A percentile compares a stretch with the other conserved stretches of the same genome.
Conservation (phyloP, 495 filamentous ascomycete genomes). For the Podospora bellae-mahoneyi region DNA sequence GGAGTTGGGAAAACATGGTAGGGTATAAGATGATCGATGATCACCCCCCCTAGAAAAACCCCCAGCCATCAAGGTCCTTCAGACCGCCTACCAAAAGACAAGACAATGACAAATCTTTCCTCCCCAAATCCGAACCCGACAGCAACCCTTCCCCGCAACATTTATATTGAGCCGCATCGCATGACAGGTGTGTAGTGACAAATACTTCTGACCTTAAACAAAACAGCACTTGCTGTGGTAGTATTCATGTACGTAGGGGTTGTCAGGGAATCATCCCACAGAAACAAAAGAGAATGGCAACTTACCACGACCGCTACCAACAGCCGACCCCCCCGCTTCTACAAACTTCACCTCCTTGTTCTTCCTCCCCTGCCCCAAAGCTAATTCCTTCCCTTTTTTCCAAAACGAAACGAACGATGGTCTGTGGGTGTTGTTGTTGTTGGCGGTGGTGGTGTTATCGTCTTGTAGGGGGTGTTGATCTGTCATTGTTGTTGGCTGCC, state of each 20-base stretch:
- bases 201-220: neutral
- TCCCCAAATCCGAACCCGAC: neutral
- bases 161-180: neutral
- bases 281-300: neutral
- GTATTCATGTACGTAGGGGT: too few species aligned
- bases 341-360: conserved; percentile 22
- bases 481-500: neutral
- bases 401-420: conserved; percentile 40
- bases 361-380: conserved; percentile 5
- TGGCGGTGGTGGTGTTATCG: neutral
- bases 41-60: neutral
- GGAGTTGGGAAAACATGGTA: neutral
- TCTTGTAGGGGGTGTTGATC: neutral
- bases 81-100: neutral
- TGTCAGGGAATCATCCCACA: too few species aligned
- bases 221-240: too few species aligned
- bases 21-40: neutral
- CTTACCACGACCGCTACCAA: neutral
- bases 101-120: conserved; percentile 18
- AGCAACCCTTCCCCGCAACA: neutral
- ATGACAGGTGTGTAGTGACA: neutral
- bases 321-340: neutral
- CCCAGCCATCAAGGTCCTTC: neutral
- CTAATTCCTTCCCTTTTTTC: conserved; percentile 36
- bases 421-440: conserved; percentile 2